phyloP scores from a whole-genome alignment of 495 filamentous ascomycete species.

The Lasiosphaeris hirsuta region DNA sequence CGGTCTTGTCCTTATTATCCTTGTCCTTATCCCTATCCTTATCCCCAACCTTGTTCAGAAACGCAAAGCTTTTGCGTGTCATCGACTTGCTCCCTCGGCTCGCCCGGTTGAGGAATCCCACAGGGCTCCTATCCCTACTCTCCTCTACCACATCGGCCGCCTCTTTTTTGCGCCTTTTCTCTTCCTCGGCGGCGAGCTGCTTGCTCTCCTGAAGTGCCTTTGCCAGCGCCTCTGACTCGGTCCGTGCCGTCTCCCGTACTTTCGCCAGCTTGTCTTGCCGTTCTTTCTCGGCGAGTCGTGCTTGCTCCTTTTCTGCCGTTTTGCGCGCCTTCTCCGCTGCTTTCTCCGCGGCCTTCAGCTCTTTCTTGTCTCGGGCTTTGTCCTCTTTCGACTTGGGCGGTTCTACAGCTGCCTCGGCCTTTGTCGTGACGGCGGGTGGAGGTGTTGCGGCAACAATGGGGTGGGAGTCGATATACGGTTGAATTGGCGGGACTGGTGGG shows the following conservation, averaged over 20 bases:
- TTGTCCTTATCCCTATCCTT: constrained; percentile 27
- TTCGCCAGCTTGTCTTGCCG: constrained; percentile 33
- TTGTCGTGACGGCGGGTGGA: too few species aligned
- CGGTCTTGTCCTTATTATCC: constrained; percentile 26
- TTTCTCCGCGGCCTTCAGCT: constrained; percentile 57
- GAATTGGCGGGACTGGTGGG: constrained; percentile 1
- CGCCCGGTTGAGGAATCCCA: constrained; percentile 37
- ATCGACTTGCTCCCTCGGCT: constrained; percentile 41
- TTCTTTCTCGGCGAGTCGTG: constrained; percentile 56
- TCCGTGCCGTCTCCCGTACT: constrained; percentile 32
- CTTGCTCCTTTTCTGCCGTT: constrained; percentile 60
- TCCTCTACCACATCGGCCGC: constrained; percentile 1
- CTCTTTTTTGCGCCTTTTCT: constrained; percentile 35
- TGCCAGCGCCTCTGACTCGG: constrained; percentile 38
- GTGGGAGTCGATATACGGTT: background rate
- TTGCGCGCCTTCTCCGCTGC: constrained; percentile 54
- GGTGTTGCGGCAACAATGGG: too few species aligned
- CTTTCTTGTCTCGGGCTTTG: constrained; percentile 52
- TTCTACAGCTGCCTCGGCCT: background rate
- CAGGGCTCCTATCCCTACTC: constrained; percentile 8
- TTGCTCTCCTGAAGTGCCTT: constrained; percentile 44
- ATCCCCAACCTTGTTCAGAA: constrained; percentile 35
- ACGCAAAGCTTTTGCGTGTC: constrained; percentile 50
- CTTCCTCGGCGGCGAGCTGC: constrained; percentile 40
- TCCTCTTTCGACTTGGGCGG: constrained; percentile 48